phyloP scores from a whole-genome alignment of 768 basidiomycete genomes.

The Lentinula sp. region DNA sequence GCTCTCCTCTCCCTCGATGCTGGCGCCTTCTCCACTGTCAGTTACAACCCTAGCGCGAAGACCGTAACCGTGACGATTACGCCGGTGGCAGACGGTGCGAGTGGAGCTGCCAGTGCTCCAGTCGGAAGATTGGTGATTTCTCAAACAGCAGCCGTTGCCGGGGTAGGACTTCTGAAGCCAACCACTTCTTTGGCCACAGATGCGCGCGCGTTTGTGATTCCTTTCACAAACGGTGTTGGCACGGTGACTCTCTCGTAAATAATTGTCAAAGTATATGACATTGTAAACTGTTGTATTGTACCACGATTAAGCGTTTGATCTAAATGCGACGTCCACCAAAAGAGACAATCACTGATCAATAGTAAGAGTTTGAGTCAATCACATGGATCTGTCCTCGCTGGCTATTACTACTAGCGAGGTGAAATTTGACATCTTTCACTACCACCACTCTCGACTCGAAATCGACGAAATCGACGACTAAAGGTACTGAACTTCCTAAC shows the following conservation, averaged over 20 bases:
- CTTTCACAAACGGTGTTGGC: constrained; percentile 28
- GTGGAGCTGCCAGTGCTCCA: constrained; percentile 37
- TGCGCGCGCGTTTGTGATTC: constrained; percentile 42
- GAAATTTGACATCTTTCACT: too few species aligned
- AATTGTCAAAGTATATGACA: not conserved
- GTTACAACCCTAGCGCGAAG: constrained; percentile 29
- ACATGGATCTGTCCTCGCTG: too few species aligned
- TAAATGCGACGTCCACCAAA: too few species aligned
- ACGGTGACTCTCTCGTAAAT: not conserved
- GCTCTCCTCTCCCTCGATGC: constrained; percentile 41
- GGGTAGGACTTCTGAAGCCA: constrained; percentile 32
- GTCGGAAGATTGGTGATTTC: constrained; percentile 38
- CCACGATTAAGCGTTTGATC: too few species aligned
- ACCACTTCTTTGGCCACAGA: constrained; percentile 27
- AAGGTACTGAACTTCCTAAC: too few species aligned
- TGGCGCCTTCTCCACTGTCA: constrained; percentile 41
- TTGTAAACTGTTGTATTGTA: not conserved
- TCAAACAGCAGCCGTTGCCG: constrained; percentile 33
- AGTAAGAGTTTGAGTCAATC: too few species aligned
- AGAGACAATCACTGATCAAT: too few species aligned
- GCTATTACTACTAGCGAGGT: too few species aligned
- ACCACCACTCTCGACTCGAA: too few species aligned
- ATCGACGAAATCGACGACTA: too few species aligned
- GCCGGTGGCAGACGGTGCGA: constrained; percentile 27
- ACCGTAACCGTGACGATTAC: constrained; percentile 34